Base-by-base conservation (phyloP, 2,329 filamentous ascomycete species). In the Alternaria rosae region DNA sequence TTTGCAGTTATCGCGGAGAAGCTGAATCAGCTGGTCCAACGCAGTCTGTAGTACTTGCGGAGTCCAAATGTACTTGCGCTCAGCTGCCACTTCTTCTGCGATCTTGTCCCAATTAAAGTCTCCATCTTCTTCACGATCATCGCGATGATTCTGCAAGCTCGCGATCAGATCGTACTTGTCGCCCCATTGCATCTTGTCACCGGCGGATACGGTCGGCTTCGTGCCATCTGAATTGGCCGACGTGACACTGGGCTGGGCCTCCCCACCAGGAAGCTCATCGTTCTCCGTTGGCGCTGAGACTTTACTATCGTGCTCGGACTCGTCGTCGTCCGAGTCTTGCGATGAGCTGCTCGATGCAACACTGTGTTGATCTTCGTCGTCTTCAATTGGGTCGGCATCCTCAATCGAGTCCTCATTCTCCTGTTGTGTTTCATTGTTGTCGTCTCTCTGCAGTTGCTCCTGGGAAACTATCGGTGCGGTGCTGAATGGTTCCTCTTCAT, bases 121-220 rank as follows among this genome's bases (percentile, higher is more conserved):
- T n/a, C 79, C 76, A 28, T 77, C 68, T 10, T 71, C 54, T 12
- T 54, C 56, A 17, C 35, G 35, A 3, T 38, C 35, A 15, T 51
- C 41, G 20, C 74, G 68, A 3, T 54, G 38, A 7, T 65, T 35
- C 54, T 59, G 50, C 68, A 81, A 71, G 69, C 58, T 81, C 69
- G 12, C 78, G 72, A 82, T 66, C 5, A 81, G 70, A 54, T 82
- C 78, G 59, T 77, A 77, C 45, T 78, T 78, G 64, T 83, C 81
- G 21, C 81, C 81, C 58, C 75, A 70, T 43, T 77, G 72, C 75
- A 82, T 81, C 17, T 76, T 68, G 15, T 69, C 62, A 15, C 64
- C 64, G 56, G 67, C 65, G 56, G 51, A 66, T 15, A 66, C 59
- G 0, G 4, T 51, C 12, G 9, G 45, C 26, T 47, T 32, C 28